These are phyloP conservation scores for Pyrenophora seminiperda DNA, from an alignment of 2,329 filamentous ascomycete species.

Conservation along the genomic window DNA sequence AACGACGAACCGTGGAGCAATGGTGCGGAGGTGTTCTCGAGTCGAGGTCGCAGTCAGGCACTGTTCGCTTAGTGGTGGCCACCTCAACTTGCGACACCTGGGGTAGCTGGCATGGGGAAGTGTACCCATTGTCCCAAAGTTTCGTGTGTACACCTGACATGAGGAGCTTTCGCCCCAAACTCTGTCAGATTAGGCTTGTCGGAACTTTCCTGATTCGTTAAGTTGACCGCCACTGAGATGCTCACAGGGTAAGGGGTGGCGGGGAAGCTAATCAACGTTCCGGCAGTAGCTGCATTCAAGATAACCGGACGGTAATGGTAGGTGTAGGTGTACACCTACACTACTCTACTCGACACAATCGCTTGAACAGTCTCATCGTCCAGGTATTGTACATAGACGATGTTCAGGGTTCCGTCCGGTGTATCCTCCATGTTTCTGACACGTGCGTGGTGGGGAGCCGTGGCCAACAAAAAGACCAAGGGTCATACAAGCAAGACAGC, in stretches of 20 bases:
- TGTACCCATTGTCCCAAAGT: slow-evolving; percentile 6
- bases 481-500: neutral
- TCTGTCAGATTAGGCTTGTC: slow-evolving; percentile 5
- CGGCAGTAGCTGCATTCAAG: neutral
- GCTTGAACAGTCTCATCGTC: slow-evolving; percentile 2
- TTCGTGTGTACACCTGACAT: slow-evolving; percentile 10
- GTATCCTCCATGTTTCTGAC: slow-evolving; percentile 4
- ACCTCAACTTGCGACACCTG: slow-evolving; percentile 2
- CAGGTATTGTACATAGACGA: slow-evolving; percentile 1
- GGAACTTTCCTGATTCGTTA: slow-evolving; percentile 9
- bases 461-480: neutral
- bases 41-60: neutral
- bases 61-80: neutral
- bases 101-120: slow-evolving; percentile 15
- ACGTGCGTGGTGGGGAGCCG: slow-evolving; percentile 3
- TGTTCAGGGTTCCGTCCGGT: slow-evolving; percentile 7
- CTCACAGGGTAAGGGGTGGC: slow-evolving; percentile 9
- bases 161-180: slow-evolving; percentile 9
- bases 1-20: slow-evolving; percentile 9
- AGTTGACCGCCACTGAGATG: slow-evolving; percentile 5
- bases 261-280: slow-evolving; percentile 17
- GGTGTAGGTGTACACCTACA: too few species aligned
- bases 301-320: slow-evolving; percentile 5
- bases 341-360: neutral
- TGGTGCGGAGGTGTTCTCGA: slow-evolving; percentile 1